Percentiles rank a stretch among this genome's conserved stretches.
Conservation (phyloP, 1,284 basidiomycete genomes). For the Apiotrichum sp. region DNA sequence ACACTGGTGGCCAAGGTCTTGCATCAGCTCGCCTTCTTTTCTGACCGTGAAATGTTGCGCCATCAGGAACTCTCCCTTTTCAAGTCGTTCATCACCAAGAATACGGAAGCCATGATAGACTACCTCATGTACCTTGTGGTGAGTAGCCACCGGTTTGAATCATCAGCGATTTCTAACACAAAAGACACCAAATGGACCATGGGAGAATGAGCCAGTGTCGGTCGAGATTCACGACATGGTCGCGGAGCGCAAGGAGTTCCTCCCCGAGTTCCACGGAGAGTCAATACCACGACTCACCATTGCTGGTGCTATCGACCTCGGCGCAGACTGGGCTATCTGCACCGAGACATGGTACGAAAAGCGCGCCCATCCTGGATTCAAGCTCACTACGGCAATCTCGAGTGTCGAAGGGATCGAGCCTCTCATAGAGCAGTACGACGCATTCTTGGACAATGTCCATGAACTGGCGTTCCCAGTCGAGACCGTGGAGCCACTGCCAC, state of each 20-base stretch:
- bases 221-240: conserved; percentile 1
- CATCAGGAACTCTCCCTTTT: conserved; percentile 23
- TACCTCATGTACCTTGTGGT: conserved; percentile 18
- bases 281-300: conserved; percentile 17
- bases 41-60: conserved; percentile 17
- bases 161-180: not conserved
- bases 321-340: conserved; percentile 23
- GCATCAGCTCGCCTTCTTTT: conserved; percentile 33
- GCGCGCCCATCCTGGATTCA: conserved; percentile 10
- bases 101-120: conserved; percentile 25
- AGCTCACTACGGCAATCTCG: not conserved
- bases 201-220: not conserved
- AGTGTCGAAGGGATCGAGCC: conserved; percentile 3
- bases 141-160: not conserved
- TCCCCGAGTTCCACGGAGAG: conserved; percentile 12
- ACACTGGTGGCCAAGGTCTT: conserved; percentile 31
- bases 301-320: conserved; percentile 24
- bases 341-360: conserved; percentile 24
- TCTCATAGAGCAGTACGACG: conserved; percentile 7
- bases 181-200: conserved; percentile 8
- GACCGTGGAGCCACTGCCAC: not conserved
- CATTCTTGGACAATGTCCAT: conserved; percentile 9
- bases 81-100: conserved; percentile 19
- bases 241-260: conserved; percentile 7
- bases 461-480: conserved; percentile 5